Base-by-base conservation (phyloP, 2,329 filamentous ascomycete genomes). In the Penicillium olsonii region DNA sequence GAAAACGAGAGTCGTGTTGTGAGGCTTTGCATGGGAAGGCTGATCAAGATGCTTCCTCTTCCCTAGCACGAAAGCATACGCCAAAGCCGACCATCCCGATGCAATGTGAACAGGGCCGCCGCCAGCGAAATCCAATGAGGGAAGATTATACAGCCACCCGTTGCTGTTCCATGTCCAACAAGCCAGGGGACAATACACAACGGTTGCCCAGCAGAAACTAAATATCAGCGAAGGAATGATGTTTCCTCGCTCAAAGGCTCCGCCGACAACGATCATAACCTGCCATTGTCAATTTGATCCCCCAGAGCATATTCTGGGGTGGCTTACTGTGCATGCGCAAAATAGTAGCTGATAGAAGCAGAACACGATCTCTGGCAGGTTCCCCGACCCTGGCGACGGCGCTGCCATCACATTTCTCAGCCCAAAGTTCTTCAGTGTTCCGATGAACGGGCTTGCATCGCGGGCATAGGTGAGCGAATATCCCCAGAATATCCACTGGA, bases 121-220 rank as follows among this genome's bases (percentile, higher is more conserved):
- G 37, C 87, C 87, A 27, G 87, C 87, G 61, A 89, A 90, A 69
- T 90, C 87, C 59, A 88, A 81, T 20, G 84, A 82, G 40, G 84
- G 84, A 35, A 90, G 78, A 17, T 80, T 79, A 70, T 78, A 85
- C 22, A 88, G 78, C 85, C 87, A 90, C 39, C 87, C 87, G 54
- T 83, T 84, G 43, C 77, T 73, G 69, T 89, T 90, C 87, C 87
- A 90, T 38, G 87, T 89, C 81, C 87, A 89, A 71, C 87, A 88
- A 39, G 87, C 87, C 53, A 90, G 81, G 17, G 85, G 85, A 61
- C 87, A 84, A 71, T 89, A 88, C 53, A 88, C 84, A 54, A 88
- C 77, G 34, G 85, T 88, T 14, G 83, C 75, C 85, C 85, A 88
- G 67, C 85, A 77, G 70, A 89, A 87, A 61, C 85, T 84, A 72